Percentiles rank a stretch among this genome's conserved stretches.
Evolutionary conservation across 768 basidiomycete species (phyloP).

Genomic region (Leccinum subgranulosum): DNA sequence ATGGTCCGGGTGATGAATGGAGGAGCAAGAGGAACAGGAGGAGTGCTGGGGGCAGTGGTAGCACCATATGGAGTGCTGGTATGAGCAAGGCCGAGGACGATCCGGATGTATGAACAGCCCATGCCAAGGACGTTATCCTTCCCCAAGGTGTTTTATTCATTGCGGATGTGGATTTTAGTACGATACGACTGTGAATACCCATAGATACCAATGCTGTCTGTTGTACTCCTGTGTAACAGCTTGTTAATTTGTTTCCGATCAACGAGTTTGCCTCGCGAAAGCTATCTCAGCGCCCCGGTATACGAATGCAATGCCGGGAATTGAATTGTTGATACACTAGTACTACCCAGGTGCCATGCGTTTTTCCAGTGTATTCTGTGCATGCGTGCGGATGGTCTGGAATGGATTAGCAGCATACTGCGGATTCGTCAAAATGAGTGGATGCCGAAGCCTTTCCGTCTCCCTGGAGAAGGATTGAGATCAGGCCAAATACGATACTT

Average conservation of each 20-base stretch:
- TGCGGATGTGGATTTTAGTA: conserved; percentile 19
- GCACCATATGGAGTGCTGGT: conserved; percentile 87
- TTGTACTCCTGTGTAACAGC: conserved; percentile 19
- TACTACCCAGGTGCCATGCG: conserved; percentile 30
- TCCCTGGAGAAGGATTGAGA: conserved; percentile 39
- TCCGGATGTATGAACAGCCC: conserved; percentile 29
- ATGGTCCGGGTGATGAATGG: conserved; percentile 45
- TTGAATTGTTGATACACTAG: background rate
- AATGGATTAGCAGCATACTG: conserved; percentile 70
- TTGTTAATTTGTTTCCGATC: conserved; percentile 17
- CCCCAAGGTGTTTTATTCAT: conserved; percentile 11
- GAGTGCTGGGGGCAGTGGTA: conserved; percentile 64
- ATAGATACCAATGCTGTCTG: conserved; percentile 16
- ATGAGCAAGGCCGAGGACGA: conserved; percentile 62
- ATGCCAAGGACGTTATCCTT: background rate
- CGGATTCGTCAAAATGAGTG: conserved; percentile 63
- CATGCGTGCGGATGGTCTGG: conserved; percentile 74
- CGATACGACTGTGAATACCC: conserved; percentile 18
- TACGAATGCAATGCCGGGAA: background rate
- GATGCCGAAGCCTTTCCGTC: conserved; percentile 65
- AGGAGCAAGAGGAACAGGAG: conserved; percentile 47
- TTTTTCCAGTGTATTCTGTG: conserved; percentile 70
- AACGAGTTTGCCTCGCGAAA: background rate
- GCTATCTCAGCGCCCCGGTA: background rate
- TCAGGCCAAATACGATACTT: background rate